Conservation (phyloP, 805 yeast species). For the Jamesozyma hellenica region DNA sequence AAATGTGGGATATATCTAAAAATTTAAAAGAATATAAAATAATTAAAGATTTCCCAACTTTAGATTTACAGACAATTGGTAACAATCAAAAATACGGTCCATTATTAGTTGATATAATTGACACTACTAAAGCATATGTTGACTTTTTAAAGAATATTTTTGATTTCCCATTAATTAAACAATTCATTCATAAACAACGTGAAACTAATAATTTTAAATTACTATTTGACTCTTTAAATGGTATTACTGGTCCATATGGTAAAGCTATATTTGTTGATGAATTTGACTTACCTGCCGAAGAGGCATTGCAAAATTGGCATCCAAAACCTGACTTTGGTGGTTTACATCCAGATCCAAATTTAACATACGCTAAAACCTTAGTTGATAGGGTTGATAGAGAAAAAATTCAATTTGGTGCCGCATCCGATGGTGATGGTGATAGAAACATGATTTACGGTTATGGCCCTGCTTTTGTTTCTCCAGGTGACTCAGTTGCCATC, state of each 20-base stretch:
- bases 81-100: conserved; percentile 38
- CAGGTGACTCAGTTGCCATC: conserved; percentile 96
- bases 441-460: conserved; percentile 98
- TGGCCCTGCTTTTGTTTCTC: conserved; percentile 79
- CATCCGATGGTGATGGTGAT: conserved; percentile 99
- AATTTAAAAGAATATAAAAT: conserved; percentile 51
- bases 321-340: conserved; percentile 95
- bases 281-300: conserved; percentile 57
- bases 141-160: conserved; percentile 72
- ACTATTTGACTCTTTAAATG: conserved; percentile 83
- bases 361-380: conserved; percentile 83
- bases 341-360: conserved; percentile 93
- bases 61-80: conserved; percentile 59
- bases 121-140: conserved; percentile 71
- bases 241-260: conserved; percentile 97
- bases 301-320: conserved; percentile 63
- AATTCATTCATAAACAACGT: conserved; percentile 46
- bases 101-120: conserved; percentile 70
- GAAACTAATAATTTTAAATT: conserved; percentile 52
- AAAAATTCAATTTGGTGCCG: conserved; percentile 88
- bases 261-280: conserved; percentile 72
- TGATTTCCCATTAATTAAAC: conserved; percentile 72
- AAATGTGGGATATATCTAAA: conserved; percentile 65
- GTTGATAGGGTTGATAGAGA: conserved; percentile 79
- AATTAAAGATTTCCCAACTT: conserved; percentile 44